Conservation (phyloP, 176 grass and related monocot genomes). For the Microstegium vimineum region DNA sequence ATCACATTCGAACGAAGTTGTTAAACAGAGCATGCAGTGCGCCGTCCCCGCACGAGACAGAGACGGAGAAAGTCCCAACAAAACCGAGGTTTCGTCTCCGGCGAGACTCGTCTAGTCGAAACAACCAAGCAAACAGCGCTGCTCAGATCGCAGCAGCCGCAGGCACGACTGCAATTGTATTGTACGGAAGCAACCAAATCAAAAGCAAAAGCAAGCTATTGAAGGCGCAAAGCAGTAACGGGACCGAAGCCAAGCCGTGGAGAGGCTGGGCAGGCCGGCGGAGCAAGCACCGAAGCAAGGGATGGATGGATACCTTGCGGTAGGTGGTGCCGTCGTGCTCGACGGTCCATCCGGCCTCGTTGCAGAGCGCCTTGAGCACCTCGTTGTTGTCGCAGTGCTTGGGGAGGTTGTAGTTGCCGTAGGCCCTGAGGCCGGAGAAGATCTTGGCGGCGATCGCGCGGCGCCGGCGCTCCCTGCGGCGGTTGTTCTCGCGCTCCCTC, state of each 20-base stretch:
- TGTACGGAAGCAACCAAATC: background rate
- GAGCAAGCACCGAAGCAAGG: background rate
- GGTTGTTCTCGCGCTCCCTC: slow-evolving; percentile 98
- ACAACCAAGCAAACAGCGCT: background rate
- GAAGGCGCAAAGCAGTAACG: background rate
- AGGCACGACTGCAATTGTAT: background rate
- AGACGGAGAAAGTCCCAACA: background rate
- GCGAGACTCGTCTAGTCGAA: background rate
- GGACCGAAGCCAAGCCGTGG: background rate
- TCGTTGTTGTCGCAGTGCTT: slow-evolving; percentile 99
- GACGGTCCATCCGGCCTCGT: slow-evolving; percentile 92
- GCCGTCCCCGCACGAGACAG: background rate
- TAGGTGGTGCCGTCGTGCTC: slow-evolving; percentile 94
- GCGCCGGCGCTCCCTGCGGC: slow-evolving; percentile 76
- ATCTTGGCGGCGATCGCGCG: slow-evolving; percentile 97
- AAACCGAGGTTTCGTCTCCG: background rate
- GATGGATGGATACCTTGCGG: slow-evolving; percentile 52
- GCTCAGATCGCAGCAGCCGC: slow-evolving; percentile 10
- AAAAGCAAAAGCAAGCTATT: background rate
- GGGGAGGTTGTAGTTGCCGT: slow-evolving; percentile 93
- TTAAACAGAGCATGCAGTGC: background rate
- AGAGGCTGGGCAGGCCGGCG: background rate
- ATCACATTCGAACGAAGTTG: background rate
- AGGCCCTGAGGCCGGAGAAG: slow-evolving; percentile 76
- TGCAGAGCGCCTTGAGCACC: slow-evolving; percentile 98